phyloP scores from a whole-genome alignment of 2,329 filamentous ascomycete genomes.

The Phaeosphaeria sp. region DNA sequence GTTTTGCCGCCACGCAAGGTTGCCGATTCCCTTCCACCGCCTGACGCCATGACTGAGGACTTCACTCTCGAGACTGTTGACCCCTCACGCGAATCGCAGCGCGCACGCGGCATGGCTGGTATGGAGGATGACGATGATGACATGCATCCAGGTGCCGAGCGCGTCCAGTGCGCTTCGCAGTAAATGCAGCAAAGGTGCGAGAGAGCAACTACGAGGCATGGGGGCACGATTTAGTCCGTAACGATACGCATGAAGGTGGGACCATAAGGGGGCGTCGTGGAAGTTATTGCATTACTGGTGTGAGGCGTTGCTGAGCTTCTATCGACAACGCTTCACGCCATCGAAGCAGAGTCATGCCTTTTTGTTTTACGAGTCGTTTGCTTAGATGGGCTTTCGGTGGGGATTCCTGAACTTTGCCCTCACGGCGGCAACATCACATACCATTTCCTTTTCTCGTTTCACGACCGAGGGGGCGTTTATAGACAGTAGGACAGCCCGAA shows the following conservation, averaged over 20 bases:
- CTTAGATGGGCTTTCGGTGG: background rate
- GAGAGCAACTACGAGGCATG: background rate
- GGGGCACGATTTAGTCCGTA: background rate
- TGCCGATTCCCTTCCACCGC: constrained; percentile 70
- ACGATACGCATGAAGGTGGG: background rate
- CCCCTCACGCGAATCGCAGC: constrained; percentile 64
- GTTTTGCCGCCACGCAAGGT: constrained; percentile 76
- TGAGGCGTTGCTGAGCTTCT: background rate
- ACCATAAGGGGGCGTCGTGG: background rate
- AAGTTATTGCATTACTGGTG: background rate
- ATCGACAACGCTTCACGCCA: background rate
- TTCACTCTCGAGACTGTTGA: constrained; percentile 88
- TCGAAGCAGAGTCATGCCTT: background rate
- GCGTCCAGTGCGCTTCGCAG: constrained; percentile 87
- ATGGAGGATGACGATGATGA: constrained; percentile 71
- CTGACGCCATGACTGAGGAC: constrained; percentile 89
- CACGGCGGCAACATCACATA: background rate
- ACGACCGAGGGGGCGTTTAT: background rate
- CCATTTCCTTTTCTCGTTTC: background rate
- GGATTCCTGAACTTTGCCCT: background rate
- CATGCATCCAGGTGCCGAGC: constrained; percentile 70
- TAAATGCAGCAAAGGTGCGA: constrained; percentile 57
- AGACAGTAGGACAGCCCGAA: background rate
- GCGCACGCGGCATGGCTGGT: constrained; percentile 70
- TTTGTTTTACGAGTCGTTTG: background rate